Evolutionary conservation across 345 rosid species (phyloP).

Genomic region (Litchi chinensis): DNA sequence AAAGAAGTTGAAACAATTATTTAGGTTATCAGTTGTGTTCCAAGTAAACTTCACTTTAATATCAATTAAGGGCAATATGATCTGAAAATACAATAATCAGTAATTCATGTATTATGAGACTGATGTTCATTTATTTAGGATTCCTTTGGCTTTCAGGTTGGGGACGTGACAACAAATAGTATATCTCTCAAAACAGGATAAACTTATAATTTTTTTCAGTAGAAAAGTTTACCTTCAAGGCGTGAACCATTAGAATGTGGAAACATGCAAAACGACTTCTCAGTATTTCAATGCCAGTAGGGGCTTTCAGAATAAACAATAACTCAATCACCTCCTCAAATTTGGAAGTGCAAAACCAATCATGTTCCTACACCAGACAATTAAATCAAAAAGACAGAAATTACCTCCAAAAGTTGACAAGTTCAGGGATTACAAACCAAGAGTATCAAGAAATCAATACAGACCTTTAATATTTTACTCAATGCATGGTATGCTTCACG

Average conservation of each 20-base stretch:
- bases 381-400: conserved; percentile 20
- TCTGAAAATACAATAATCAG: not conserved
- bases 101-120: not conserved
- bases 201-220: not conserved
- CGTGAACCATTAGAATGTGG: conserved; percentile 62
- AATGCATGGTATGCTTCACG: conserved; percentile 68
- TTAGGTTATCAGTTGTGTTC: conserved; percentile 16
- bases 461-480: conserved; percentile 74
- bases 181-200: conserved; percentile 9
- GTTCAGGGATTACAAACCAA: conserved; percentile 13
- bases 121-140: not conserved
- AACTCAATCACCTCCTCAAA: conserved; percentile 70
- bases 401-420: conserved; percentile 11
- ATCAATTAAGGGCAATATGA: not conserved
- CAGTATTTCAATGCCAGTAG: conserved; percentile 52
- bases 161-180: not conserved
- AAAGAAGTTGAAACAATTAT: conserved; percentile 21
- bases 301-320: conserved; percentile 59
- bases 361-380: conserved; percentile 64
- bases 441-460: conserved; percentile 20
- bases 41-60: conserved; percentile 4
- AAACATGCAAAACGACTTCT: conserved; percentile 76
- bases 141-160: not conserved
- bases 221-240: conserved; percentile 56
- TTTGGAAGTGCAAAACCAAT: conserved; percentile 70